Base-by-base conservation (phyloP, 805 yeast genomes). In the Candida coleopterorum region DNA sequence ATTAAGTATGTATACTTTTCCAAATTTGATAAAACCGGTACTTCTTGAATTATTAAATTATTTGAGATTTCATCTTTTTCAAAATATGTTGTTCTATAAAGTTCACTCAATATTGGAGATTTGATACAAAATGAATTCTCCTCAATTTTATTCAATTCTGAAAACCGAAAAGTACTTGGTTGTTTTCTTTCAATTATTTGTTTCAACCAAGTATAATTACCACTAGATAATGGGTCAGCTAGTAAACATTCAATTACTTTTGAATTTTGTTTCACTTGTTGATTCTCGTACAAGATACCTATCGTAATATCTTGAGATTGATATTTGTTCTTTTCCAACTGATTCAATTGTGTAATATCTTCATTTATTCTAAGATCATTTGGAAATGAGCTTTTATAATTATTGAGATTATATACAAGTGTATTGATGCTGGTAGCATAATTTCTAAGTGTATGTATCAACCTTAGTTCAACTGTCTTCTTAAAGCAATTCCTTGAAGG, bases 211-310 rank as follows among this genome's bases (percentile, higher is more conserved):
- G 23, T n/a, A 16, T 48, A 40, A 39, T 59, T 63, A 9, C 45
- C 46, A 9, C 44, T 48, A 10, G 72, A 54, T 34, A 67, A 50
- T 5, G 73, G 73, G 38, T 67, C 72, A 1, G 72, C 64, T 26
- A 67, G 49, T 9, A 67, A 42, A 3, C 57, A 40, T 25, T 64
- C 68, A 5, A 67, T 28, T n/a, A 67, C 24, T 34, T 50, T 61
- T n/a, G 68, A 56, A 2, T 45, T 34, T 7, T 28, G 20, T 27
- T 36, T 34, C 3, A 27, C n/a, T 11, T 45, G 41, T 7, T 51
- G 55, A 37, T 54, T 53, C 24, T 56, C 60, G 42, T 66, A 65
- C 1, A 60, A 35, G 3, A 67, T 29, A 0, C 71, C 73, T 10
- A 66, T 51, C 29, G 48, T 49, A 4, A 65, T 43, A 17, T 43